Evolutionary conservation across 2,329 filamentous ascomycete species (phyloP).

Genomic region (Coleophoma crateriformis): DNA sequence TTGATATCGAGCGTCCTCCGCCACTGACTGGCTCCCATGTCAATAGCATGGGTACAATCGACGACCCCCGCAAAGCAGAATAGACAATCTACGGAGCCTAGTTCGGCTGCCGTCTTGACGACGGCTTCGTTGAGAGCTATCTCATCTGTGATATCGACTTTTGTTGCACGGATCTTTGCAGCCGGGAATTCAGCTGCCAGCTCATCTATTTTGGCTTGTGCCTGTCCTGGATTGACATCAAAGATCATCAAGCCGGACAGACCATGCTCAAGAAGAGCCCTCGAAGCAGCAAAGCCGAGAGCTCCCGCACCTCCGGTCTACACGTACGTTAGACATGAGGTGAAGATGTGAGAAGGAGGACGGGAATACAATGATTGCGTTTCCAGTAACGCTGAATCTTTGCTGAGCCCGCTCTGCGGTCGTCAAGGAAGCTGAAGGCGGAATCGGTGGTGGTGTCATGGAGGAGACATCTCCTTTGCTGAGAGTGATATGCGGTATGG

Average conservation of each 20-base stretch:
- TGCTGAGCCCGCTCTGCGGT: constrained; percentile 29
- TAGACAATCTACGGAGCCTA: constrained; percentile 42
- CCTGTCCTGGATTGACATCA: constrained; percentile 42
- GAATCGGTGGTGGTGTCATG: constrained; percentile 36
- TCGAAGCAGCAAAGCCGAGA: constrained; percentile 50
- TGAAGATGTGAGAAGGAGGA: background rate
- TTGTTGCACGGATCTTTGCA: constrained; percentile 40
- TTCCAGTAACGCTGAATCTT: constrained; percentile 46
- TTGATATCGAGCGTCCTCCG: constrained; percentile 65
- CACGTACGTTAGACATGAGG: background rate
- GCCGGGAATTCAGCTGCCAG: constrained; percentile 50
- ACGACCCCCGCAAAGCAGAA: constrained; percentile 67
- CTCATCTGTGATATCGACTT: constrained; percentile 55
- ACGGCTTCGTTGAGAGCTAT: constrained; percentile 38
- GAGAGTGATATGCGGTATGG: constrained; percentile 35
- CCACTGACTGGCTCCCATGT: constrained; percentile 54
- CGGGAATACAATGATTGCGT: constrained; percentile 31
- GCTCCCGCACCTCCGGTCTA: constrained; percentile 60
- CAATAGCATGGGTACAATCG: constrained; percentile 52
- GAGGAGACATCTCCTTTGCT: constrained; percentile 34
- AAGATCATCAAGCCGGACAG: constrained; percentile 52
- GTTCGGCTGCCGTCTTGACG: constrained; percentile 29
- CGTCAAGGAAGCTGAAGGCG: constrained; percentile 35
- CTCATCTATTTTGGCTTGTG: constrained; percentile 33
- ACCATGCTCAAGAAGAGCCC: constrained; percentile 65